These are phyloP conservation scores for Penicillium goetzii DNA, from an alignment of 495 filamentous ascomycete species.

Conservation along the genomic window DNA sequence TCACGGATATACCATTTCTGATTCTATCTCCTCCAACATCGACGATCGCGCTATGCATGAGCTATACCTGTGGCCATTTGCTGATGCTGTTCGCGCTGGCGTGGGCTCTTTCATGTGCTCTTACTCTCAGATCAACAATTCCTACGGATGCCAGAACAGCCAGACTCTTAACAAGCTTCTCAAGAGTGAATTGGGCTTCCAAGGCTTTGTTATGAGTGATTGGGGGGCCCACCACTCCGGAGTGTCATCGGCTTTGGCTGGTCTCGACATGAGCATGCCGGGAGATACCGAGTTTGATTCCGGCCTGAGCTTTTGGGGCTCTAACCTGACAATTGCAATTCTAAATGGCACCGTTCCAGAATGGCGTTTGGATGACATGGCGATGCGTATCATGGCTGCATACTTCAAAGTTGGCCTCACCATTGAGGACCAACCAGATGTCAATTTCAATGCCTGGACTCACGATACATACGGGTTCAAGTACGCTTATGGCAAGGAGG, in stretches of 20 bases:
- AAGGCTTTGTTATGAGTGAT: slow-evolving; percentile 68
- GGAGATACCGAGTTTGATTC: slow-evolving; percentile 24
- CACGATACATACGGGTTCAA: neutral
- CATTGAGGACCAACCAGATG: neutral
- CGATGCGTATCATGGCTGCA: slow-evolving; percentile 13
- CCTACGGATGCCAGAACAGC: slow-evolving; percentile 66
- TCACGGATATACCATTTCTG: slow-evolving; percentile 10
- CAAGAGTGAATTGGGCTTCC: slow-evolving; percentile 68
- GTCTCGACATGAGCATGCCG: slow-evolving; percentile 67
- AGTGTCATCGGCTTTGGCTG: slow-evolving; percentile 54
- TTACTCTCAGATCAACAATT: slow-evolving; percentile 69
- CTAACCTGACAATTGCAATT: slow-evolving; percentile 6
- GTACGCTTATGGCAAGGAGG: slow-evolving; percentile 10
- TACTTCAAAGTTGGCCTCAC: slow-evolving; percentile 10
- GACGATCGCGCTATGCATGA: slow-evolving; percentile 81
- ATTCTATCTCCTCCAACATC: slow-evolving; percentile 45
- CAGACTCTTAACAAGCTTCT: slow-evolving; percentile 64
- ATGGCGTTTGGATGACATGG: slow-evolving; percentile 15
- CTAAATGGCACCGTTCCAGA: slow-evolving; percentile 9
- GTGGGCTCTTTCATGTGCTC: slow-evolving; percentile 70
- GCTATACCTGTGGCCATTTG: slow-evolving; percentile 79
- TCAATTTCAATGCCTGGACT: slow-evolving; percentile 11
- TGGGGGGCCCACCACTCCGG: slow-evolving; percentile 63
- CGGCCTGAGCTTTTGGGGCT: slow-evolving; percentile 10
- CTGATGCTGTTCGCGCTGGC: slow-evolving; percentile 64